A percentile compares a stretch with the other conserved stretches of the same genome.
Evolutionary conservation across 768 basidiomycete species (phyloP).

Genomic region (Agaricus subrufescens): DNA sequence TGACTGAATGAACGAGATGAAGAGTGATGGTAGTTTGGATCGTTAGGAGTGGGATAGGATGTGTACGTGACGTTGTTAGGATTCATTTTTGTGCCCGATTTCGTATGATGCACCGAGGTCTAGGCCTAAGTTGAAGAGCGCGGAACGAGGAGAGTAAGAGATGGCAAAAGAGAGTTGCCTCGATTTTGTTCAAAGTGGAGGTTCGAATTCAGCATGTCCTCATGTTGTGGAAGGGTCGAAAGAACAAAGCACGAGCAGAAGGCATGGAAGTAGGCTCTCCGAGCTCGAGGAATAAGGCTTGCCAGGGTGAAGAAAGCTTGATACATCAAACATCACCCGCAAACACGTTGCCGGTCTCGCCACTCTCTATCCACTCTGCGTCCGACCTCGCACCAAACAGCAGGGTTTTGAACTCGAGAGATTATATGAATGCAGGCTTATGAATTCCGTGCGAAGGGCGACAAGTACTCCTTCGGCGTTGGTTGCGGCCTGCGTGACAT

Average conservation of each 20-base stretch:
- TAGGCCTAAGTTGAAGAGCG: too few relatives aligned
- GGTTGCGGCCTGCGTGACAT: too few relatives aligned
- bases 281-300: background rate
- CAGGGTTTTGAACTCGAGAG: too few relatives aligned
- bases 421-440: too few relatives aligned
- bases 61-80: conserved; percentile 6
- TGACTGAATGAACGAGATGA: background rate
- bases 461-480: too few relatives aligned
- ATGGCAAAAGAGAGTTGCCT: too few relatives aligned
- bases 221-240: background rate
- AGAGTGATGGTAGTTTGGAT: background rate
- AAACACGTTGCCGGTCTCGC: background rate
- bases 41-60: background rate
- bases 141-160: background rate
- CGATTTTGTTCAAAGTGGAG: background rate
- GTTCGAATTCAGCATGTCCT: background rate
- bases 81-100: background rate
- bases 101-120: background rate
- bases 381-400: too few relatives aligned
- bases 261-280: background rate
- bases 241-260: background rate
- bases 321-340: background rate
- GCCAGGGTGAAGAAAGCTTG: background rate
- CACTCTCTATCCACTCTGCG: background rate
- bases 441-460: too few relatives aligned